Evolutionary conservation across 805 yeast species (phyloP).

Genomic region (Torulaspora delbrueckii): DNA sequence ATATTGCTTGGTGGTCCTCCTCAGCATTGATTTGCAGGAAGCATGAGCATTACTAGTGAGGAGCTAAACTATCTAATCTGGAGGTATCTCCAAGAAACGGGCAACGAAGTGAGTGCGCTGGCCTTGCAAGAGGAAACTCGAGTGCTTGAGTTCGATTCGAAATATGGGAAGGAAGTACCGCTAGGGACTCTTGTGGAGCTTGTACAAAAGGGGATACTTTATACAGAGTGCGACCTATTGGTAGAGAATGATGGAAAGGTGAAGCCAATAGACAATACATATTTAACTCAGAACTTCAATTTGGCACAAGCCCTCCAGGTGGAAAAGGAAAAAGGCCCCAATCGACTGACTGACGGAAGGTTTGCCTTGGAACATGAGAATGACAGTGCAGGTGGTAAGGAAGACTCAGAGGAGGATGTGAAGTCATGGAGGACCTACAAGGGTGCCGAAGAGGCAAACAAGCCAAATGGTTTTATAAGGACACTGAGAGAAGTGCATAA

Average conservation of each 20-base stretch:
- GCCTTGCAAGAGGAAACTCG: conserved; percentile 74
- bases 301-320: conserved; percentile 51
- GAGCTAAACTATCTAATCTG: conserved; percentile 88
- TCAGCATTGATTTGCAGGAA: not conserved
- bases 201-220: conserved; percentile 81
- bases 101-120: conserved; percentile 67
- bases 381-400: conserved; percentile 10
- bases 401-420: conserved; percentile 4
- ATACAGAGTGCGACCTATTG: conserved; percentile 62
- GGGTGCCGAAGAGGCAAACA: conserved; percentile 5
- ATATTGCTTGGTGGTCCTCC: not conserved
- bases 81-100: conserved; percentile 87
- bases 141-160: conserved; percentile 52
- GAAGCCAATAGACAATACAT: conserved; percentile 24
- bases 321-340: conserved; percentile 36
- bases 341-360: conserved; percentile 30
- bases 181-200: conserved; percentile 76
- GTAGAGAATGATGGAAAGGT: conserved; percentile 38
- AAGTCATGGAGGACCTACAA: conserved; percentile 3
- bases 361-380: conserved; percentile 31
- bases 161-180: conserved; percentile 51
- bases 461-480: conserved; percentile 24
- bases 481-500: conserved; percentile 38
- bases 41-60: conserved; percentile 74
- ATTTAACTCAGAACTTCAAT: conserved; percentile 38